Base-by-base conservation (phyloP, 1,139 yeast genomes). In the Suhomyces coccinellae region DNA sequence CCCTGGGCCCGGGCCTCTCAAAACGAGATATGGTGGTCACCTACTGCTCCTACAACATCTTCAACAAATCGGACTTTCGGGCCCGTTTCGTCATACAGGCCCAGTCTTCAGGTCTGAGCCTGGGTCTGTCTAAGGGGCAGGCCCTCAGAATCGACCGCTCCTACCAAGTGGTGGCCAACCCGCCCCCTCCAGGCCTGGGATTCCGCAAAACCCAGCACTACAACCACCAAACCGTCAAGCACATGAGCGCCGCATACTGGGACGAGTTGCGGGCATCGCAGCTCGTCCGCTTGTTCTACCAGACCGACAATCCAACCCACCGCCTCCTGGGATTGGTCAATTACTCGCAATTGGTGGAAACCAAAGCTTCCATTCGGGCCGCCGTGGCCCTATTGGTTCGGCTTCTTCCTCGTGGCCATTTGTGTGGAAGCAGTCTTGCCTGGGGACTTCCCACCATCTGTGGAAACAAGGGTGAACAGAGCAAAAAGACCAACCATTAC, bases 21-120 rank as follows among this genome's bases (percentile, higher is more conserved):
- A 54, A 65, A 52, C 54, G 63, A 32, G 77, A 71, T 36, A 59
- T 67, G 52, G 65, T 76, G 26, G 75, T 75, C 3, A 75, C 80
- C 0, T 78, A 68, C 50, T 79, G 83, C 51, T 53, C 71, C 7
- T 80, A 75, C 56, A 80, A 80, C 52, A 59, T 76, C 29, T 79
- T 80, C 54, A 60, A 65, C 38, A 73, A 66, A 49, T 70, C 77
- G 16, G 85, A 80, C 54, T 62, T 79, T 44, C 70, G 67, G 57
- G 75, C 66, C 11, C 62, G 67, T 36, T 66, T 57, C 46, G 62
- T 70, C 16, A 54, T 72, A 6, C 58, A 61, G 12, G 46, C 51
- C 47, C 52, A 51, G 13, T 60, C 63, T 3, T 43, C 58, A 9
- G 24, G 24, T 6, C 24, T 20, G 24, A 9, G 24, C 8, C 24